Evolutionary conservation across 2,329 filamentous ascomycete genomes (phyloP).

Genomic region (Fusarium stilboides): DNA sequence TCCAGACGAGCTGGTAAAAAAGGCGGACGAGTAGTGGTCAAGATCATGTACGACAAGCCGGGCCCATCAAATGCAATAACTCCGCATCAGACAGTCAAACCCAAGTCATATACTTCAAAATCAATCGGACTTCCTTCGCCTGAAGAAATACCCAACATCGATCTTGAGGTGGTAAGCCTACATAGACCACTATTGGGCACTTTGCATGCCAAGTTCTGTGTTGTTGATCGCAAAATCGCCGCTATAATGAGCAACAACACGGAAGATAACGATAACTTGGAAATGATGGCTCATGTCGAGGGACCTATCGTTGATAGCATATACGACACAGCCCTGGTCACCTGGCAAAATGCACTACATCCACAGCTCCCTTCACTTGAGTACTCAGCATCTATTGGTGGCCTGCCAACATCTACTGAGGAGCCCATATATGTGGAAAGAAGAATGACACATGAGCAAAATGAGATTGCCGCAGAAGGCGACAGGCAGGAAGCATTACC

Average conservation of each 20-base stretch:
- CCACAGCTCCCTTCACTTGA: conserved; percentile 29
- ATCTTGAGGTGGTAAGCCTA: conserved; percentile 81
- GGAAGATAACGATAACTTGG: conserved; percentile 82
- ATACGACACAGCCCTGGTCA: conserved; percentile 81
- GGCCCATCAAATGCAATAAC: conserved; percentile 74
- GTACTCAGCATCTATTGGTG: conserved; percentile 5
- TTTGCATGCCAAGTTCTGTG: conserved; percentile 83
- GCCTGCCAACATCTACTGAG: conserved; percentile 4
- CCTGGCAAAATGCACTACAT: conserved; percentile 74
- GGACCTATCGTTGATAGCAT: conserved; percentile 82
- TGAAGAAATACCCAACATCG: conserved; percentile 78
- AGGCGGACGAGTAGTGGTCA: conserved; percentile 73
- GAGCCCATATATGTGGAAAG: conserved; percentile 8
- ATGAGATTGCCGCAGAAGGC: neutral
- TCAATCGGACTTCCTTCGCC: conserved; percentile 73
- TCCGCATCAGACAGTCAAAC: conserved; percentile 74
- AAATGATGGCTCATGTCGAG: conserved; percentile 85
- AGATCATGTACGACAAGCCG: conserved; percentile 83
- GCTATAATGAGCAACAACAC: conserved; percentile 86
- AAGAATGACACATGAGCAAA: neutral
- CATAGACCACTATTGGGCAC: conserved; percentile 80
- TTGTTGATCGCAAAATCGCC: conserved; percentile 80
- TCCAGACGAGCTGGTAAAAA: conserved; percentile 74
- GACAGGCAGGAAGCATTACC: conserved; percentile 53
- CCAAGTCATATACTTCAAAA: conserved; percentile 70